Base-by-base conservation (phyloP, 2,329 filamentous ascomycete species). In the Monilinia polystroma region DNA sequence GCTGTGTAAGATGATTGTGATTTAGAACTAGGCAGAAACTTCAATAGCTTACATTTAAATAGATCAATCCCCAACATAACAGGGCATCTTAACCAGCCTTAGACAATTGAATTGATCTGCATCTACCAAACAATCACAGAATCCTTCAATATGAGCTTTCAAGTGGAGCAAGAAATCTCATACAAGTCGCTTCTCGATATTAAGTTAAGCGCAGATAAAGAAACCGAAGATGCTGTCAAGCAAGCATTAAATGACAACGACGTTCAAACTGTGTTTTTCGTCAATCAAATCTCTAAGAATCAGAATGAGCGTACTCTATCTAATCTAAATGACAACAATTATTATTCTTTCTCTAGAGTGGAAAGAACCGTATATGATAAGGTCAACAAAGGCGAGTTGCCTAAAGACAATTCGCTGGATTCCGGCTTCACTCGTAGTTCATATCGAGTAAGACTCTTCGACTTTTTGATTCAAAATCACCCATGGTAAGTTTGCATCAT, bases 171-270 rank as follows among this genome's bases (percentile, higher is more conserved):
- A 29, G 26, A 53, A 18, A 32, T 53, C 14, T 14, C 26, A 26
- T 32, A 26, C 14, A 18, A 18, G 23, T 53, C 26, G 14, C 26
- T 53, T 7, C 26, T 7, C 8, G 14, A 53, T 29, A 32, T 53
- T 29, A 20, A 10, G 29, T 14, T 10, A 53, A 16, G 16, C 23
- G 51, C 26, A 53, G 51, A 53, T 7, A 29, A 29, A 32, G 51
- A 18, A 32, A 53, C 51, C 6, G 51, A 32, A 29, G 7, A 53
- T 6, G 26, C 51, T 18, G 26, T 55, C 32, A 38, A 23, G 10
- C 53, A 55, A 55, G 53, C 32, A 55, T 7, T 41, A n/a, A 41
- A 8, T 23, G 53, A 55, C 53, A 55, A 38, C 32, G 53, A 55
- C 38, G 2, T 38, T n/a, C 18, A 55, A 55, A n/a, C 8, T 38